Evolutionary conservation across 148 eudicot genomes (phyloP), one percentile per base, ranked within the genome.

Genomic region (Rhododendron kiyosumense): DNA sequence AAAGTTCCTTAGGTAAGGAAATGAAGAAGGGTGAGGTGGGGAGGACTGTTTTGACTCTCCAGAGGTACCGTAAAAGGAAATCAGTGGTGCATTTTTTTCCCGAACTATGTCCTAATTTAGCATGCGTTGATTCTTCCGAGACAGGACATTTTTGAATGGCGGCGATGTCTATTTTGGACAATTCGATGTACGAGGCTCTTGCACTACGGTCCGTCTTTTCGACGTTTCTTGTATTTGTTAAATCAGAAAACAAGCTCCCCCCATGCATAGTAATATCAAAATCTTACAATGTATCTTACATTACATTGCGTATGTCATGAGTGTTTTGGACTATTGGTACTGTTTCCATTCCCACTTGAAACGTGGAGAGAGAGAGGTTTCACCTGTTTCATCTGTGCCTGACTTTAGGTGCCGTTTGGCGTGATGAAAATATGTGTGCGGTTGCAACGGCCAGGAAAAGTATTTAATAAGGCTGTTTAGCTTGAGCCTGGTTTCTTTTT

Each of bases 361-460:
- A 63, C 34, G 34, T 28, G 75, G 11, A 41, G 79, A 41, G 48
- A 0, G 18, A 15, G n/a, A n/a, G 51, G 57, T 28, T 1, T 79
- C 32, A 48, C 28, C 45, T 54, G 54, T 28, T 26, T 78, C 32
- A 48, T 13, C 45, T 76, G 28, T 52, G 20, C 45, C 48, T 46
- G 81, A 67, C 51, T 38, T 38, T 26, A 84, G 52, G 36, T 51
- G 74, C 24, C 0, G 26, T 41, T 79, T 79, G 81, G 81, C 81
- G 81, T 79, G 59, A 59, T 24, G 81, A 57, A 57, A 77, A 85
- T 41, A 43, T 45, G 2, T 12, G 48, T 61, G 76, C 54, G 65
- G 82, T 85, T 85, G 82, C 82, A 85, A 85, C 81, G 67, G 82
- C 41, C 52, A 24, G 54, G 34, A 80, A 49, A 17, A 80, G 61